Evolutionary conservation across 306 rosid species (phyloP).

Genomic region (Casuarina cunninghamiana): DNA sequence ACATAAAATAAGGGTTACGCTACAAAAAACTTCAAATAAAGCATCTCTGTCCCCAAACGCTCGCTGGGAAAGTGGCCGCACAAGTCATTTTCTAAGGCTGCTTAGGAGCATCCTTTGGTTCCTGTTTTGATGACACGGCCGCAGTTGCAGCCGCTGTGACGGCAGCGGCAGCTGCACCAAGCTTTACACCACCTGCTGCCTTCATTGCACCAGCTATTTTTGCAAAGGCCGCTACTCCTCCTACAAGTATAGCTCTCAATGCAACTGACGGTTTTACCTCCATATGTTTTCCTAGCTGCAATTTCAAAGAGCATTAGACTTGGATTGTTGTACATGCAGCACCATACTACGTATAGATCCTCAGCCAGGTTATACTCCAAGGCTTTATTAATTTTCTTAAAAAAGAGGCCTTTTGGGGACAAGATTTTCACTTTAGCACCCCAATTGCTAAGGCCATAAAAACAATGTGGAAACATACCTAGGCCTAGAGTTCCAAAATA

Average conservation of each 20-base stretch:
- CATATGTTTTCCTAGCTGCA: slow-evolving; percentile 48
- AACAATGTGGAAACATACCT: neutral
- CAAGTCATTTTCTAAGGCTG: slow-evolving; percentile 29
- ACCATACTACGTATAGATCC: neutral
- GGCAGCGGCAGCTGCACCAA: slow-evolving; percentile 80
- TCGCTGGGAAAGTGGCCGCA: slow-evolving; percentile 11
- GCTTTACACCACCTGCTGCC: slow-evolving; percentile 83
- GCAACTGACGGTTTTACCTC: slow-evolving; percentile 82
- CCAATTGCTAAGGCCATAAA: neutral
- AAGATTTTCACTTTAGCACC: neutral
- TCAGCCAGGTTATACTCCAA: neutral
- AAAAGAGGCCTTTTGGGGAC: neutral
- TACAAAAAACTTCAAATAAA: neutral
- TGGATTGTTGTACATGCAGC: slow-evolving; percentile 3
- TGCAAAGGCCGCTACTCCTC: slow-evolving; percentile 90
- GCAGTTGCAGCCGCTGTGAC: slow-evolving; percentile 91
- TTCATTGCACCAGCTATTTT: slow-evolving; percentile 72
- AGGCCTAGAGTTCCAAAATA: neutral
- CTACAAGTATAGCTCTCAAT: slow-evolving; percentile 73
- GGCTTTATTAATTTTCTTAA: neutral
- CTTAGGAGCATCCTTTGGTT: slow-evolving; percentile 50
- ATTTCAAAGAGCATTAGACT: slow-evolving; percentile 18
- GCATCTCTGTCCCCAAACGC: neutral
- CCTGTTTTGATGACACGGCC: slow-evolving; percentile 66
- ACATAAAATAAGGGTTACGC: slow-evolving; percentile 21